phyloP scores from a whole-genome alignment of 495 filamentous ascomycete species.

The Podospora pseudocomata region DNA sequence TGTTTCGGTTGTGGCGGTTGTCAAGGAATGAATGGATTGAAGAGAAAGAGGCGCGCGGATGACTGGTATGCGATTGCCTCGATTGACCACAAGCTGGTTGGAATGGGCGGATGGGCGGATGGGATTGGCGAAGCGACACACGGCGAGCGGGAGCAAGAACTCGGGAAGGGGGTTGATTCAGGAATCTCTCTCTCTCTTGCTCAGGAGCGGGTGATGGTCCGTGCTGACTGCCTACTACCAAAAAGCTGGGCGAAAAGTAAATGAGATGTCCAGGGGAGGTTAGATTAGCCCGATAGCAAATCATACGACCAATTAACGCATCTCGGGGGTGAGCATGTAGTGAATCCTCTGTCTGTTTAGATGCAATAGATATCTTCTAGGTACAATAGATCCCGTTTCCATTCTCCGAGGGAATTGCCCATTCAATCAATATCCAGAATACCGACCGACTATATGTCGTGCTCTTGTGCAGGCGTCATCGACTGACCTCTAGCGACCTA shows the following conservation, averaged over 20 bases:
- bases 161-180: conserved; percentile 10
- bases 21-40: background rate
- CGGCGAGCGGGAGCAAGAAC: background rate
- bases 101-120: conserved; percentile 19
- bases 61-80: conserved; percentile 27
- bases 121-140: conserved; percentile 24
- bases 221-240: conserved; percentile 16
- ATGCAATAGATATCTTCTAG: background rate
- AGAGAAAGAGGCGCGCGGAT: conserved; percentile 14
- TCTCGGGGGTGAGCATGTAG: background rate
- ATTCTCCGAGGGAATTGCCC: background rate
- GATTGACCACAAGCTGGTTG: conserved; percentile 14
- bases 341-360: too few species aligned
- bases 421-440: background rate
- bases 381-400: background rate
- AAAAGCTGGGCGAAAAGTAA: conserved; percentile 25
- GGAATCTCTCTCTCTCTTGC: background rate
- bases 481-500: background rate
- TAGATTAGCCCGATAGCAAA: conserved; percentile 25
- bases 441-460: background rate
- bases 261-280: conserved; percentile 28
- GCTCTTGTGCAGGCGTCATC: background rate
- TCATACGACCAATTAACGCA: conserved; percentile 19
- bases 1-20: background rate
- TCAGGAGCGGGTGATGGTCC: conserved; percentile 23